These are phyloP conservation scores for Royoungia palumana DNA, from an alignment of 768 basidiomycete genomes.

Conservation along the genomic window DNA sequence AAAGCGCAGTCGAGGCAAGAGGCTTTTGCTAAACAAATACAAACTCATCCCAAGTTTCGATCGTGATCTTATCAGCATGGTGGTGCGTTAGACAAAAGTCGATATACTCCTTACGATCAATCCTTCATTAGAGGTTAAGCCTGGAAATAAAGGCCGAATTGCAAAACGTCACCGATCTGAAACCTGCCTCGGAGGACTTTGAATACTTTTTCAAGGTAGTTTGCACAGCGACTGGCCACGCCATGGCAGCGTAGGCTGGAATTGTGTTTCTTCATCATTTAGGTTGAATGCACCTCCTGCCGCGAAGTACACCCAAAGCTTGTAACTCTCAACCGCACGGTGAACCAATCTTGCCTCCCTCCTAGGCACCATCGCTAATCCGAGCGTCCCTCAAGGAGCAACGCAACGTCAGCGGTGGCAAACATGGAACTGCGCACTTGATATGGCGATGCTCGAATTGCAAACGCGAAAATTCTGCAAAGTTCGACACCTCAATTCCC, in stretches of 20 bases:
- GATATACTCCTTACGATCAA: not conserved
- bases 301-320: conserved; percentile 71
- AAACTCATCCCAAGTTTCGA: conserved; percentile 15
- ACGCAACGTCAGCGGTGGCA: conserved; percentile 61
- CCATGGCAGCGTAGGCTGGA: too few species aligned
- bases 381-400: conserved; percentile 48
- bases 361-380: conserved; percentile 1
- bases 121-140: conserved; percentile 44
- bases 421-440: conserved; percentile 68
- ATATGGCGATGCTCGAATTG: conserved; percentile 79
- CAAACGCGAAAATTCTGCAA: conserved; percentile 80
- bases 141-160: conserved; percentile 77
- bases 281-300: conserved; percentile 81
- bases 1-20: not conserved
- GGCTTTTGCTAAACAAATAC: conserved; percentile 20
- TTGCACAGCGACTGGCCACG: not conserved
- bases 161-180: conserved; percentile 71
- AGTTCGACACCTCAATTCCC: conserved; percentile 54
- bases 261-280: not conserved
- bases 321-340: conserved; percentile 68
- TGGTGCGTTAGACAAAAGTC: conserved; percentile 39
- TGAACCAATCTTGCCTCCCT: conserved; percentile 29
- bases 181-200: conserved; percentile 63
- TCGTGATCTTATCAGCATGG: conserved; percentile 36
- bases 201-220: conserved; percentile 77